Evolutionary conservation across 2,329 filamentous ascomycete genomes (phyloP).

Genomic region (Monilinia fructigena): DNA sequence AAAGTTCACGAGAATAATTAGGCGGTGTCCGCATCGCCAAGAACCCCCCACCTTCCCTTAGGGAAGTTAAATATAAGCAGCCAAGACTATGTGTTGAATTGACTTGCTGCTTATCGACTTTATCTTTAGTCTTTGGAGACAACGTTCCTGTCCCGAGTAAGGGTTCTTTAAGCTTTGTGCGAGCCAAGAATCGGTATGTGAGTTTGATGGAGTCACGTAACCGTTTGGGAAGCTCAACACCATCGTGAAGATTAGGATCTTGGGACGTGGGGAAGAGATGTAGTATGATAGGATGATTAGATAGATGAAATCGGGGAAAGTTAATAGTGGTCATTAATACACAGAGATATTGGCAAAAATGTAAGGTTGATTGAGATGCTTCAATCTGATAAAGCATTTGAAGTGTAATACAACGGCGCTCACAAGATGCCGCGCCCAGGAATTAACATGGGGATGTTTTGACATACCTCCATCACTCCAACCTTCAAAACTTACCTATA

Average conservation of each 20-base stretch:
- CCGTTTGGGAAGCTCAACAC: constrained; percentile 12
- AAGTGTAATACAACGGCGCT: neutral
- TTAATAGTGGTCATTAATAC: neutral
- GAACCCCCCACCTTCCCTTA: constrained; percentile 12
- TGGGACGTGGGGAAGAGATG: neutral
- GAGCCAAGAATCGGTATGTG: neutral
- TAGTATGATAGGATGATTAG: constrained; percentile 7
- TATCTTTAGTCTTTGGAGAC: neutral
- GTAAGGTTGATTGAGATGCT: neutral
- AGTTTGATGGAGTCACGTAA: neutral
- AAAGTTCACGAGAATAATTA: constrained; percentile 2
- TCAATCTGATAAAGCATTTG: neutral
- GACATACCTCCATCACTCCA: neutral
- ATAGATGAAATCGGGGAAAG: neutral
- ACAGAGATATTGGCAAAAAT: neutral
- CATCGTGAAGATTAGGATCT: neutral
- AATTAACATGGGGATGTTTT: neutral
- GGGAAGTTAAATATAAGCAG: neutral
- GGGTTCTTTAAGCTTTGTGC: neutral
- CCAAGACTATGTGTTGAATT: constrained; percentile 10
- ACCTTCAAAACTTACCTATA: neutral
- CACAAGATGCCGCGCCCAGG: neutral
- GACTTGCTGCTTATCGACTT: constrained; percentile 16
- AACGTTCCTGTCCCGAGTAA: neutral
- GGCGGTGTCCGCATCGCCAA: constrained; percentile 9